These are phyloP conservation scores for Epichloe bromicola DNA, from an alignment of 2,329 filamentous ascomycete genomes.

Conservation along the genomic window DNA sequence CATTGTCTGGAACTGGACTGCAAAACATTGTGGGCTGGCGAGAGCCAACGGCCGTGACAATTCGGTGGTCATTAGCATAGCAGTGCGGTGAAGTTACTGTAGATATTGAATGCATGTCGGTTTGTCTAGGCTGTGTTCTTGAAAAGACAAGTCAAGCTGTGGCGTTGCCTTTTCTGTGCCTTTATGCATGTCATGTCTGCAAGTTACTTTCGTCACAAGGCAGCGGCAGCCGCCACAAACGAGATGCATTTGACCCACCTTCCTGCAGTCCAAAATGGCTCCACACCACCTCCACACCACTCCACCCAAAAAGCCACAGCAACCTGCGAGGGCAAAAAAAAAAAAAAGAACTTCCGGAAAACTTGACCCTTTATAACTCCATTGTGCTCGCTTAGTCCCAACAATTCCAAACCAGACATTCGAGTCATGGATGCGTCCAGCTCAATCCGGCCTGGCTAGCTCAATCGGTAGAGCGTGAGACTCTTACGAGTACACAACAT, in stretches of 20 bases:
- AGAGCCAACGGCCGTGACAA: neutral
- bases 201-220: no score
- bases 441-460: constrained; percentile 20
- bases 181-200: no score
- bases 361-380: neutral
- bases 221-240: no score
- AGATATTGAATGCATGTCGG: no score
- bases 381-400: neutral
- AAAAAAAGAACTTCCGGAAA: neutral
- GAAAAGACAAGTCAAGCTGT: no score
- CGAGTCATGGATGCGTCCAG: neutral
- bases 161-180: neutral
- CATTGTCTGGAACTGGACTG: neutral
- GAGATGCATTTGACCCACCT: no score
- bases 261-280: no score
- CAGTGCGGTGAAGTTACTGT: neutral
- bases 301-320: no score
- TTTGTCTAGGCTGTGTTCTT: no score
- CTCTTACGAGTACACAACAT: constrained; percentile 33
- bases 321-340: neutral
- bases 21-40: no score
- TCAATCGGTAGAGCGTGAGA: constrained; percentile 53
- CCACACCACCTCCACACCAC: no score
- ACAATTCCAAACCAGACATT: neutral
- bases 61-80: neutral